Evolutionary conservation across 176 grass and related monocot genomes (phyloP), one percentile per base, ranked within the genome.

Genomic region (Musa acuminata): DNA sequence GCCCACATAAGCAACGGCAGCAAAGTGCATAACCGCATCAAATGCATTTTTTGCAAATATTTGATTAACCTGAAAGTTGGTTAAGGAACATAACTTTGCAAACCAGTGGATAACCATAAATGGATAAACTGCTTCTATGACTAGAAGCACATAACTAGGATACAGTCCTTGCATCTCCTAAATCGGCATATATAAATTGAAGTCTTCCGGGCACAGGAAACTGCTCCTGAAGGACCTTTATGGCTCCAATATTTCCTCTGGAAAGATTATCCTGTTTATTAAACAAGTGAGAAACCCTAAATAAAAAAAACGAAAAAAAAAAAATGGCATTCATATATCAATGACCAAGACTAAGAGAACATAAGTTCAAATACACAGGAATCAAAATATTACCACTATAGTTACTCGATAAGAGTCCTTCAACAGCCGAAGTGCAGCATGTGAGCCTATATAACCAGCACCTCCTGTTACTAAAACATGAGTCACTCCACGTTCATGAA

Each of bases 11-110:
- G 91, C 91, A 1, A 96, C 88, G 0, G 91, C 91, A 75, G 91
- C 91, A 27, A 96, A 96, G 78, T 96, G 91, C 91, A 96, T 96
- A 76, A 96, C 88, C 8, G 91, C 91, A 78, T 96, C 91, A 69
- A 96, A 91, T 50, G 91, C 91, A 74, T 96, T 96, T 53, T 90
- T 81, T 76, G 88, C 82, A 78, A 96, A 91, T 78, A 96, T 88
- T 52, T 49, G 85, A 17, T 91, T 83, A 53, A 96, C 88, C 88
- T 96, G 70, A 67, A 13, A 5, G 72, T 54, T n/a, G 22, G 67
- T 67, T 76, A 90, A 89, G 81, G 67, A 55, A 16, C 1, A 22
- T 48, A 25, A 26, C 29, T 35, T 48, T 50, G 20, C 29, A 51
- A 9, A 35, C 20, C 59, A 60, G 13, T 21, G 57, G n/a, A 17